Evolutionary conservation across 139 green algal species (phyloP), one percentile per base, ranked within the genome.

Genomic region (Medakamo hakoo): DNA sequence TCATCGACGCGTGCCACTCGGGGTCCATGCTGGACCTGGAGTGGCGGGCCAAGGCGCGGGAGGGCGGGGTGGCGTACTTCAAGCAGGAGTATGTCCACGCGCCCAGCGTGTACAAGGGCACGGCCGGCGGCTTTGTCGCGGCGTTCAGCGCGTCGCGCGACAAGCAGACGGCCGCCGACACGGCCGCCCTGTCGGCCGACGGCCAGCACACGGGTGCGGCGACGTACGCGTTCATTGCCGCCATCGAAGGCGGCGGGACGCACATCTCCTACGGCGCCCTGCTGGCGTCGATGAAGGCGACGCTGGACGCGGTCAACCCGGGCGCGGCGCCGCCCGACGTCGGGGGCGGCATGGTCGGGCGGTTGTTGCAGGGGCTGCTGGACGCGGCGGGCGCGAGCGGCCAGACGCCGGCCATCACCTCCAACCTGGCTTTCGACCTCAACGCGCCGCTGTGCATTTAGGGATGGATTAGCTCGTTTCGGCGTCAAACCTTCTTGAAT

Each of bases 1-100:
- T 93, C 60, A 79, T 93, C n/a, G 85, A 93, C 58, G 84, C 85
- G 16, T 94, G 87, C 74, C 86, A 93, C 76, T 71, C 55, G 0
- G 78, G 40, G 16, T 52, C 40, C 9, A 16, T 16, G 9, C 40
- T 52, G 40, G 40, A 52, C 27, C 55, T 57, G 21, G 27, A 40
- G 27, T 22, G 24, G 20, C n/a, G 31, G 21, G 26, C 40, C 23
- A 32, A 29, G 57, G 28, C 52, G 27, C 4, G 30, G 9, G 58
- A 24, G 23, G 16, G 22, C 29, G 32, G 18, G 29, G 5, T 58
- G n/a, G n/a, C n/a, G 21, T 67, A 20, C 26, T 60, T 30, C 65
- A 52, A 52, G 16, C 40, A 52, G 16, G 16, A 9, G 40, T 52
- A 52, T 16, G 16, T 16, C 40, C 40, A 52, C 40, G 9, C 9